phyloP scores from a whole-genome alignment of 73 alveolate species.

The Paramecium biaurelia region DNA sequence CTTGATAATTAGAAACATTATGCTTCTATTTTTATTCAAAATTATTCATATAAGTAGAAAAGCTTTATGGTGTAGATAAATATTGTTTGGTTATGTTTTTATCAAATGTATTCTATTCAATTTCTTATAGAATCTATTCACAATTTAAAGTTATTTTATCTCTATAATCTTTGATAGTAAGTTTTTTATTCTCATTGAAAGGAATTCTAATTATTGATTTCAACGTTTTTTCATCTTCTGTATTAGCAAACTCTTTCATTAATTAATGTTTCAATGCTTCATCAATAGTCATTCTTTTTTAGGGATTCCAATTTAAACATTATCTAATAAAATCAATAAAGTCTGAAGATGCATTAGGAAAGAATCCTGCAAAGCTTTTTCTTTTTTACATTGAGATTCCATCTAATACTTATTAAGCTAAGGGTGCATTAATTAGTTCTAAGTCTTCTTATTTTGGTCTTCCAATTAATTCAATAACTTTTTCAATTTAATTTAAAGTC shows the following conservation, averaged over 20 bases:
- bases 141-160: constrained; percentile 71
- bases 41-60: neutral
- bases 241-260: constrained; percentile 78
- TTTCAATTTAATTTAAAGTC: constrained; percentile 68
- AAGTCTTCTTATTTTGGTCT: constrained; percentile 79
- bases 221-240: constrained; percentile 80
- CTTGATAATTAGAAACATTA: neutral
- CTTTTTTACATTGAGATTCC: constrained; percentile 63
- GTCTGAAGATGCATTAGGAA: constrained; percentile 74
- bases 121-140: constrained; percentile 16
- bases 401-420: constrained; percentile 75
- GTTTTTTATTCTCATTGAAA: constrained; percentile 78
- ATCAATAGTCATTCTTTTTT: constrained; percentile 74
- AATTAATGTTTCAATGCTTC: constrained; percentile 77
- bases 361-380: constrained; percentile 66
- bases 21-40: neutral
- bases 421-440: constrained; percentile 70
- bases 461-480: constrained; percentile 76
- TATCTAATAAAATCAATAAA: constrained; percentile 69
- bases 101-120: neutral
- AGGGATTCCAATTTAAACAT: constrained; percentile 72
- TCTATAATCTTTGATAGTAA: constrained; percentile 79
- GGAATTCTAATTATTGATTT: constrained; percentile 72
- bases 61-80: neutral
- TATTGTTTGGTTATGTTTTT: neutral